These are phyloP conservation scores for Cladosporium sp. DNA, from an alignment of 2,329 filamentous ascomycete genomes.

Conservation along the genomic window DNA sequence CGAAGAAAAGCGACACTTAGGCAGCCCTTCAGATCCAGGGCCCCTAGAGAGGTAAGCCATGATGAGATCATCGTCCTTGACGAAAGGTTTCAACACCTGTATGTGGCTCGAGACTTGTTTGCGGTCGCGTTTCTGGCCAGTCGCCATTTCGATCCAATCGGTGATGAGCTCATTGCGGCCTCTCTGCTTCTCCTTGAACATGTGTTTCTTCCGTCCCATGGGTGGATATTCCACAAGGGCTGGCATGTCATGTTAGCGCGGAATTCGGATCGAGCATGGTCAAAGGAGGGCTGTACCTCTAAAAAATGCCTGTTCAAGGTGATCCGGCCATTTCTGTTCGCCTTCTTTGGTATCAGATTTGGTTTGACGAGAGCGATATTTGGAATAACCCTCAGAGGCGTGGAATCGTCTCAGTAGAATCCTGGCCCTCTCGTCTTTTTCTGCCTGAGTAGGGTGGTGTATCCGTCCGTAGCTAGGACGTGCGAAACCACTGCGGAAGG, in stretches of 20 bases:
- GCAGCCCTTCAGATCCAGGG: constrained; percentile 14
- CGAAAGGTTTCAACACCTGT: constrained; percentile 56
- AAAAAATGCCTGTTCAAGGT: constrained; percentile 46
- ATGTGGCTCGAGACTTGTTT: constrained; percentile 64
- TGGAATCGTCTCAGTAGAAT: constrained; percentile 22
- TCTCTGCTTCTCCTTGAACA: constrained; percentile 47
- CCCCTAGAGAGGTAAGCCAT: constrained; percentile 37
- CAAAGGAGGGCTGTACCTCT: constrained; percentile 33
- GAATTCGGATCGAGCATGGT: background rate
- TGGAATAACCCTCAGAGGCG: constrained; percentile 39
- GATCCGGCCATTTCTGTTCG: constrained; percentile 45
- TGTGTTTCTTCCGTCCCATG: constrained; percentile 52
- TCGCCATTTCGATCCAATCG: constrained; percentile 53
- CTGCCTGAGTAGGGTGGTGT: background rate
- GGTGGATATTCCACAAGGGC: constrained; percentile 53
- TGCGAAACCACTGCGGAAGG: constrained; percentile 3
- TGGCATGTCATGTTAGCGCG: constrained; percentile 18
- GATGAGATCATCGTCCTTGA: constrained; percentile 49
- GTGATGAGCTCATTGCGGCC: constrained; percentile 61
- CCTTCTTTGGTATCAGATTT: constrained; percentile 27
- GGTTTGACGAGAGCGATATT: constrained; percentile 42
- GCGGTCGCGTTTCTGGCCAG: constrained; percentile 49
- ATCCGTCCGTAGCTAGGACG: background rate
- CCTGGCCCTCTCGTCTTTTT: constrained; percentile 5
- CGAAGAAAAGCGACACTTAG: constrained; percentile 2